Evolutionary conservation across 2,329 filamentous ascomycete species (phyloP).

Genomic region (Colletotrichum melonis): DNA sequence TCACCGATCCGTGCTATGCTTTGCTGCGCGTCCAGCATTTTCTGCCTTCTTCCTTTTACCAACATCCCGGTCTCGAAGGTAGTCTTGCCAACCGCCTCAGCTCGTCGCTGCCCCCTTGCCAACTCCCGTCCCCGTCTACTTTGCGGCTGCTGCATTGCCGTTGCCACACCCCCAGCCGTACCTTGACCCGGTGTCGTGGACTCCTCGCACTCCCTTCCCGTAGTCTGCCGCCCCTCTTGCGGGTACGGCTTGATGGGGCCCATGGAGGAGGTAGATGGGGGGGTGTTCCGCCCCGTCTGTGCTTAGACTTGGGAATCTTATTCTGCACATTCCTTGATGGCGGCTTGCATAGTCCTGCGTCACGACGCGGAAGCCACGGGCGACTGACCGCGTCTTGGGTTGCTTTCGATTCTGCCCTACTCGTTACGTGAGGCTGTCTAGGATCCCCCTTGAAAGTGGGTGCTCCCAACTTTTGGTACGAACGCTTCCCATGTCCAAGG

Average conservation of each 20-base stretch:
- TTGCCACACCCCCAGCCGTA: slow-evolving; percentile 1
- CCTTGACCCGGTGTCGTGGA: slow-evolving; percentile 5
- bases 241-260: background rate
- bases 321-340: slow-evolving; percentile 17
- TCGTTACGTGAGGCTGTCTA: slow-evolving; percentile 24
- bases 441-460: slow-evolving; percentile 3
- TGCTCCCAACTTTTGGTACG: background rate
- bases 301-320: background rate
- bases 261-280: background rate
- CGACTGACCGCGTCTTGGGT: slow-evolving; percentile 17
- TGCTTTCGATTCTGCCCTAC: slow-evolving; percentile 33
- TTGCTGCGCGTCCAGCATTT: background rate
- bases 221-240: slow-evolving; percentile 1
- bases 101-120: background rate
- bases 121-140: background rate
- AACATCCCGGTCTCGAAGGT: background rate
- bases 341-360: slow-evolving; percentile 26
- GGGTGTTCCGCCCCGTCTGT: background rate
- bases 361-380: slow-evolving; percentile 22
- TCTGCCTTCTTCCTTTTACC: background rate
- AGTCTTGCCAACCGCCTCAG: slow-evolving; percentile 16
- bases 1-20: slow-evolving; percentile 13
- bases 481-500: background rate
- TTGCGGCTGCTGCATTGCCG: background rate
- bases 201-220: background rate